Evolutionary conservation across 441 rosid species (phyloP).

Genomic region (Populus tomentosa): DNA sequence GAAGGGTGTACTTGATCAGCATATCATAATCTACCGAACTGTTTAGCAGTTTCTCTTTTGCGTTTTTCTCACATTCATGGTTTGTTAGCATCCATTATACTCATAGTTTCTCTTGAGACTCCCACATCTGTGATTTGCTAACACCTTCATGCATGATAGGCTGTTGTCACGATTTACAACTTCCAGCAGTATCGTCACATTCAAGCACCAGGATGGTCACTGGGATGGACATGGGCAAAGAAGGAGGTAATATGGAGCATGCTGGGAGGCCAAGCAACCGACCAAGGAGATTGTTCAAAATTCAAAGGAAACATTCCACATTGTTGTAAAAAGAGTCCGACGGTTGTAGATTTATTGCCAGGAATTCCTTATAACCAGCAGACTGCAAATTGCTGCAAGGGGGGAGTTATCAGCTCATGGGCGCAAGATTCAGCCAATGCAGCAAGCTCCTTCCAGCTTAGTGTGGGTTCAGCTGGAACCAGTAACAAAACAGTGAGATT

Average conservation of each 20-base stretch:
- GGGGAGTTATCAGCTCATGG: conserved; percentile 72
- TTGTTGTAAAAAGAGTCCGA: conserved; percentile 67
- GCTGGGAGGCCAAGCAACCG: conserved; percentile 72
- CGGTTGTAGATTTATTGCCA: conserved; percentile 72
- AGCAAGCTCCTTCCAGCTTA: conserved; percentile 61
- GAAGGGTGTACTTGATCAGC: neutral
- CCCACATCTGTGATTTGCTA: neutral
- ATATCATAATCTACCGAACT: neutral
- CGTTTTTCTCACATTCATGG: neutral
- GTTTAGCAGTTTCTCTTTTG: neutral
- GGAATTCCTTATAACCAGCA: conserved; percentile 78
- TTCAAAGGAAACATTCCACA: conserved; percentile 73
- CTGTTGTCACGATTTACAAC: conserved; percentile 65
- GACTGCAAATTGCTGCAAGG: conserved; percentile 73
- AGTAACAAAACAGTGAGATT: conserved; percentile 59
- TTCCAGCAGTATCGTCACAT: conserved; percentile 90
- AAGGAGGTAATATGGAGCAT: conserved; percentile 79
- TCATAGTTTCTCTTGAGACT: neutral
- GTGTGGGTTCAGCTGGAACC: conserved; percentile 71
- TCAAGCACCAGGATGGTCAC: conserved; percentile 72
- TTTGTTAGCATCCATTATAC: neutral
- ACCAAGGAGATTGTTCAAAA: conserved; percentile 85
- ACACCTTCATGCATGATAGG: conserved; percentile 36
- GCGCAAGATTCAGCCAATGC: conserved; percentile 70
- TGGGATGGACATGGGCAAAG: conserved; percentile 78